Conservation (phyloP, 1,284 basidiomycete genomes). For the Tilletia caries region DNA sequence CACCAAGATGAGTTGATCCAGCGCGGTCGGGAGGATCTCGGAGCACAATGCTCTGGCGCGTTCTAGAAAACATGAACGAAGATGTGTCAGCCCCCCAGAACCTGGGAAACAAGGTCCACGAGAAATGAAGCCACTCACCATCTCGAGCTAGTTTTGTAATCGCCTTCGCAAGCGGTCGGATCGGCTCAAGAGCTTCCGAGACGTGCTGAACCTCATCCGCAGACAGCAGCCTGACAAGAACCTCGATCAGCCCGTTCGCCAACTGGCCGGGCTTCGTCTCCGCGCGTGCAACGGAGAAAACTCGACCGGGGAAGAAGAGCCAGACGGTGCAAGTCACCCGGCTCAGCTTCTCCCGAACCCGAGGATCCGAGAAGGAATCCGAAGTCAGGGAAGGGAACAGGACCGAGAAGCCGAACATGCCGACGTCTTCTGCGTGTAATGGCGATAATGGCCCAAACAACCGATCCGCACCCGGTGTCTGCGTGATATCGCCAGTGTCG, state of each 20-base stretch:
- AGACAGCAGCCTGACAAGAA: background rate
- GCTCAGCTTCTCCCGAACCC: conserved; percentile 26
- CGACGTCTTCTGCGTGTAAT: conserved; percentile 29
- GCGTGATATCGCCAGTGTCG: conserved; percentile 21
- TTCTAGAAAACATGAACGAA: background rate
- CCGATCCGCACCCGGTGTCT: conserved; percentile 22
- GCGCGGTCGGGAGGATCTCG: background rate
- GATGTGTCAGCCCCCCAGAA: background rate
- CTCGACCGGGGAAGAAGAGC: conserved; percentile 21
- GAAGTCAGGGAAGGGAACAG: conserved; percentile 22
- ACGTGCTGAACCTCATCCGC: conserved; percentile 1
- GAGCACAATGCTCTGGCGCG: background rate
- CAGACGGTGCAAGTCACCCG: conserved; percentile 24
- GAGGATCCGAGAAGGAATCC: conserved; percentile 29
- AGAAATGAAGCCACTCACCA: background rate
- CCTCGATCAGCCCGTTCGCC: background rate
- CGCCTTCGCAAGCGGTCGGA: conserved; percentile 4
- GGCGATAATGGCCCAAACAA: conserved; percentile 19
- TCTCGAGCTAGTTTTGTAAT: background rate
- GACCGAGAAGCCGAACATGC: conserved; percentile 32
- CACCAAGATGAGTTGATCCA: background rate
- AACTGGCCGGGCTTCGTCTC: conserved; percentile 1
- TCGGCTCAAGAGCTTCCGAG: background rate
- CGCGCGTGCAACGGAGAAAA: conserved; percentile 21
- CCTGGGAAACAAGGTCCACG: background rate